phyloP scores from a whole-genome alignment of 148 eudicot genomes.

The Dianthus caryophyllus region DNA sequence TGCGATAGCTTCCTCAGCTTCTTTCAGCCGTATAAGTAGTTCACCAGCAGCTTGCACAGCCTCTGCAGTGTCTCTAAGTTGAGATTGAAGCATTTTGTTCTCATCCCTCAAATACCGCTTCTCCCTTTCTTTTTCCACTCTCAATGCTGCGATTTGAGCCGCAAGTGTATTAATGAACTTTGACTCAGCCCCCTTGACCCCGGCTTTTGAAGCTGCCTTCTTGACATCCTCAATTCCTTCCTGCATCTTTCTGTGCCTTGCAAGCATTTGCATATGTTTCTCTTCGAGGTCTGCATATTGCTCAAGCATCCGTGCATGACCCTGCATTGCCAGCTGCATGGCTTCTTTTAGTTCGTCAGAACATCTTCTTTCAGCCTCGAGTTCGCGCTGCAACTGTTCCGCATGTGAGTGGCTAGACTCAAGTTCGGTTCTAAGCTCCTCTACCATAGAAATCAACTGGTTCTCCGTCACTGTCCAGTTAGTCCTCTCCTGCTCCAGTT shows the following conservation, averaged over 20 bases:
- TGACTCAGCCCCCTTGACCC: constrained; percentile 82
- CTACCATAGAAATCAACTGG: constrained; percentile 80
- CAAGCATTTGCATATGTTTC: constrained; percentile 75
- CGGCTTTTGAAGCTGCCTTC: constrained; percentile 84
- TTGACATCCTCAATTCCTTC: constrained; percentile 86
- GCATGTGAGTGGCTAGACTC: constrained; percentile 50
- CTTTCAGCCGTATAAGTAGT: constrained; percentile 80
- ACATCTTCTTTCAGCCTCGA: constrained; percentile 68
- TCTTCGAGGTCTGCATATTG: constrained; percentile 91
- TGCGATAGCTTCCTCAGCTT: constrained; percentile 84
- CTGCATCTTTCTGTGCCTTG: constrained; percentile 62
- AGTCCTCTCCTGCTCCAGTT: constrained; percentile 56
- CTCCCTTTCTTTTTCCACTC: constrained; percentile 82
- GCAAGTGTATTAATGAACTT: constrained; percentile 88
- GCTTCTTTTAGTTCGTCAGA: constrained; percentile 92
- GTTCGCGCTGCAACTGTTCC: constrained; percentile 58
- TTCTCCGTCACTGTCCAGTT: constrained; percentile 72
- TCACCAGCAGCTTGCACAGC: constrained; percentile 99
- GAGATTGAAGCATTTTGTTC: constrained; percentile 76
- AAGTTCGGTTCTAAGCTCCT: constrained; percentile 62
- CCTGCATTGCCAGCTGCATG: constrained; percentile 87
- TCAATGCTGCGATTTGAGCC: constrained; percentile 70
- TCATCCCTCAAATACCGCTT: constrained; percentile 73
- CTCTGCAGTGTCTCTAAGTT: constrained; percentile 87
- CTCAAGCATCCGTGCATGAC: constrained; percentile 96